phyloP scores from a whole-genome alignment of 306 rosid species.

The Medicago truncatula region MtrunA17r5.0-ANR NC_053049.1:9963501-9964000 shows the following conservation, averaged over 20 bases:
- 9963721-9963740: not conserved
- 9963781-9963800: too few species aligned
- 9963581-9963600: not conserved
- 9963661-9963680: conserved; percentile 26
- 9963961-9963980: not conserved
- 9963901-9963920: too few species aligned
- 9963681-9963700: conserved; percentile 6
- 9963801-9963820: not conserved
- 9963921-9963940: too few species aligned
- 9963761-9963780: too few species aligned
- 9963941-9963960: not conserved
- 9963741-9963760: too few species aligned
- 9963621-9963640: not conserved
- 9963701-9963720: conserved; percentile 14
- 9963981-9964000: not conserved
- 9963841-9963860: too few species aligned
- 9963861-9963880: too few species aligned
- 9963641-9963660: conserved; percentile 25
- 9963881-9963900: too few species aligned
- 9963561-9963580: conserved; percentile 12
- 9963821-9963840: not conserved
- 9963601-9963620: conserved; percentile 33
- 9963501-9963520: too few species aligned
- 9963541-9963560: conserved; percentile 23
- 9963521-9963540: not conserved